These are phyloP conservation scores for Penicillium subrubescens DNA, from an alignment of 495 filamentous ascomycete genomes.

Conservation along the genomic window DNA sequence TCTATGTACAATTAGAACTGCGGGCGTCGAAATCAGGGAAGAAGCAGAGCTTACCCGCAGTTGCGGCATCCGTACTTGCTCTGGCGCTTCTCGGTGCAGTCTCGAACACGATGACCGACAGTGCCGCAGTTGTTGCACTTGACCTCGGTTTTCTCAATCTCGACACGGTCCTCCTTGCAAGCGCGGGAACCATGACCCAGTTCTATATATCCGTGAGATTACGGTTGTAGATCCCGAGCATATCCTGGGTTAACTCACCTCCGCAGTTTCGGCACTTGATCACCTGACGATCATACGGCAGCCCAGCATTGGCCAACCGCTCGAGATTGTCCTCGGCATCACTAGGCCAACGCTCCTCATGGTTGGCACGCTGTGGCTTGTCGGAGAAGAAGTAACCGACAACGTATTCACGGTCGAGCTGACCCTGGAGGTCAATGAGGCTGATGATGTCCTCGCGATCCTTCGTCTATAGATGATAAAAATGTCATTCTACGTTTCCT, in stretches of 20 bases:
- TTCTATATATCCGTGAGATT: constrained; percentile 42
- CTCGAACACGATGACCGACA: constrained; percentile 69
- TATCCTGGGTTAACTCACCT: constrained; percentile 38
- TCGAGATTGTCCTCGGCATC: constrained; percentile 68
- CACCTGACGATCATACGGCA: constrained; percentile 64
- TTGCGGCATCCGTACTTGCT: constrained; percentile 76
- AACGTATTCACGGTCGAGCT: constrained; percentile 71
- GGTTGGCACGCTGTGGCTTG: constrained; percentile 64
- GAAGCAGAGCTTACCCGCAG: constrained; percentile 60
- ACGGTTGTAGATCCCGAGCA: not conserved
- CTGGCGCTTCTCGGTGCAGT: constrained; percentile 63
- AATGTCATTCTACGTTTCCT: not conserved
- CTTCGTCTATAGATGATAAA: constrained; percentile 47
- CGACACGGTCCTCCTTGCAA: constrained; percentile 65
- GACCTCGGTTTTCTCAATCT: constrained; percentile 51
- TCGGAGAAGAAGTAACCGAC: constrained; percentile 67
- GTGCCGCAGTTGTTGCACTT: constrained; percentile 77
- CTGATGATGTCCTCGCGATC: constrained; percentile 62
- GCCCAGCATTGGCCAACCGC: constrained; percentile 73
- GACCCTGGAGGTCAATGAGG: constrained; percentile 83
- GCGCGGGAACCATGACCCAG: constrained; percentile 69
- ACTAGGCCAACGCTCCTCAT: constrained; percentile 65
- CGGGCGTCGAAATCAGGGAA: not conserved
- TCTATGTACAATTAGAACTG: constrained; percentile 30
- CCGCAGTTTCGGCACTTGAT: constrained; percentile 72